A percentile compares a stretch with the other conserved stretches of the same genome.
Evolutionary conservation across 2,329 filamentous ascomycete genomes (phyloP).

Genomic region (Penicillium sp.): DNA sequence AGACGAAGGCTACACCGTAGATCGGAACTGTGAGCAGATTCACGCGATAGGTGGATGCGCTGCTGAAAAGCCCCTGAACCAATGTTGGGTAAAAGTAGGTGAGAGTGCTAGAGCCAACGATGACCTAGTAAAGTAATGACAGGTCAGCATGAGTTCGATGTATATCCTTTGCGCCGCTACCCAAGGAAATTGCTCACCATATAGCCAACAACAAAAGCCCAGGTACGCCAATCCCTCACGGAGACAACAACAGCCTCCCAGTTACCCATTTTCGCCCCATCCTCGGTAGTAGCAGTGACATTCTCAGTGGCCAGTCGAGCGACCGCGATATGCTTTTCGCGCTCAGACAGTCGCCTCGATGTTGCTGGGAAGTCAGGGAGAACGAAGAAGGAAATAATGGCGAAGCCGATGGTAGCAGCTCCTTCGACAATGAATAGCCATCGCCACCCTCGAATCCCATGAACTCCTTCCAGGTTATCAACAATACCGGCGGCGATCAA

Average conservation of each 20-base stretch:
- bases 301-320: conserved; percentile 25
- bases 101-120: conserved; percentile 42
- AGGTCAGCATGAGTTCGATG: background rate
- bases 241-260: conserved; percentile 23
- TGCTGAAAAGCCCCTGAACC: conserved; percentile 28
- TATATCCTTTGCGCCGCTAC: background rate
- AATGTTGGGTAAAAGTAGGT: conserved; percentile 39
- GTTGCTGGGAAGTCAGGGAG: conserved; percentile 57
- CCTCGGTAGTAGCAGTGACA: conserved; percentile 21
- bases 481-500: conserved; percentile 56
- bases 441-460: conserved; percentile 55
- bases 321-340: conserved; percentile 28
- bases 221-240: conserved; percentile 39
- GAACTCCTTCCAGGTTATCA: conserved; percentile 50
- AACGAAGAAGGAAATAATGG: conserved; percentile 50
- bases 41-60: conserved; percentile 29
- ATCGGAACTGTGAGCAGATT: conserved; percentile 51
- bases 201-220: conserved; percentile 48
- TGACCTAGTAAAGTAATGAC: conserved; percentile 20
- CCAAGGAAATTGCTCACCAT: conserved; percentile 33
- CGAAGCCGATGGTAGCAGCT: conserved; percentile 50
- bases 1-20: conserved; percentile 58
- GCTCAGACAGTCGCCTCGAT: conserved; percentile 45
- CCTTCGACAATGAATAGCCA: conserved; percentile 58
- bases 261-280: conserved; percentile 18